Base-by-base conservation (phyloP, 805 yeast genomes). In the Saccharomycopsis sp. region DNA sequence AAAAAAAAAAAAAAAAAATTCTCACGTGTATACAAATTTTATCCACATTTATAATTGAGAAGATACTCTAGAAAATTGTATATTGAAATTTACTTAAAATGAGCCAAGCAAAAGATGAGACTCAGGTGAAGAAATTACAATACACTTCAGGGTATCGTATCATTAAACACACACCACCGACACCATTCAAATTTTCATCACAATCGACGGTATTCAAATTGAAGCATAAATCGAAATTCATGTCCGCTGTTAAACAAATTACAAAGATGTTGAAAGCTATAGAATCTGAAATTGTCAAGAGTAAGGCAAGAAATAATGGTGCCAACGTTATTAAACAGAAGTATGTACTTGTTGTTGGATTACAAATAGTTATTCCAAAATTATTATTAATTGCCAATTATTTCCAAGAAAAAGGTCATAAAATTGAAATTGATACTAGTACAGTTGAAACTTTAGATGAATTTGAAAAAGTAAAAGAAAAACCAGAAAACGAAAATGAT, bases 381-480 rank as follows among this genome's bases (percentile, higher is more conserved):
- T 76, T 81, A 0, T 49, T 83, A n/a, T 66, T 79, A 11, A 51
- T 88, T 1, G 95, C 77, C 0, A 58, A 77, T 22, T 72, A 77
- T 54, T 82, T 79, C 56, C 74, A 74, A 53, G 71, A 73, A 27
- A 63, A 69, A 33, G 69, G 72, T 6, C 65, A 72, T 56, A 65
- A 57, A 47, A 75, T 85, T 6, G 86, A 82, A 9, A 55, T 84
- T 1, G 58, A 62, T 23, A 87, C 96, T 0, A 79, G 73, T 20
- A 76, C 81, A 4, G 70, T 82, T 0, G 73, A 74, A 21, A 88
- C 87, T 0, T 57, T 85, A 21, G 96, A 88, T 60, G 95, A 86
- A 60, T 68, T 79, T 38, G 52, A 56, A 37, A 48, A 32, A 7
- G 53, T 53, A 2, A 58, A 58, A 8, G 3, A 29, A 21, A 16